Percentiles rank a stretch among this genome's conserved stretches.
phyloP scores from a whole-genome alignment of 768 basidiomycete genomes.

The Lactifluus hygrophoroides region DNA sequence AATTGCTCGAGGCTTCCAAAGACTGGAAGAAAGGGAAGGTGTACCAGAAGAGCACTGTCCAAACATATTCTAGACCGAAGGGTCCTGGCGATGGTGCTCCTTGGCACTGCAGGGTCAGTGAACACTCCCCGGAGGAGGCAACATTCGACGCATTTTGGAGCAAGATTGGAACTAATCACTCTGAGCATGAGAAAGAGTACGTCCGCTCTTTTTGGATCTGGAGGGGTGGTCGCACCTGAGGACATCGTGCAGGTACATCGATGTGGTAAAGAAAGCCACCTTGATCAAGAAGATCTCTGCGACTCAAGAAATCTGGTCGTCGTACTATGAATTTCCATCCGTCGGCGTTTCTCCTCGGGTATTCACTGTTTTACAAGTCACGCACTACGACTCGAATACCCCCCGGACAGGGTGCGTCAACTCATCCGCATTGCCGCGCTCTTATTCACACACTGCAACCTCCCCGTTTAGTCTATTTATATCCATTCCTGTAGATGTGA shows the following conservation, averaged over 20 bases:
- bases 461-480: conserved; percentile 30
- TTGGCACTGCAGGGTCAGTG: conserved; percentile 64
- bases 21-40: conserved; percentile 66
- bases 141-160: conserved; percentile 71
- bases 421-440: neutral
- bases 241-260: conserved; percentile 53
- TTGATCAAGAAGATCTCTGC: conserved; percentile 55
- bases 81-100: conserved; percentile 44
- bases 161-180: conserved; percentile 56
- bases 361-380: conserved; percentile 68
- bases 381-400: conserved; percentile 39
- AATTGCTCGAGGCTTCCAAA: conserved; percentile 46
- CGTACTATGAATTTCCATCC: conserved; percentile 64
- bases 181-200: conserved; percentile 61
- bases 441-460: too few relatives aligned
- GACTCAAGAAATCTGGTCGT: conserved; percentile 58
- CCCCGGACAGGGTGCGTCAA: conserved; percentile 52
- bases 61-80: conserved; percentile 47
- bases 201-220: conserved; percentile 16
- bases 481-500: conserved; percentile 63
- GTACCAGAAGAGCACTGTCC: conserved; percentile 44
- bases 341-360: conserved; percentile 58
- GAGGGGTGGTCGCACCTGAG: too few relatives aligned
- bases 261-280: conserved; percentile 53
- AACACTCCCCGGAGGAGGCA: conserved; percentile 54